These are phyloP conservation scores for Wickerhamiella lipophila DNA, from an alignment of 805 yeast genomes.

Conservation along the genomic window DNA sequence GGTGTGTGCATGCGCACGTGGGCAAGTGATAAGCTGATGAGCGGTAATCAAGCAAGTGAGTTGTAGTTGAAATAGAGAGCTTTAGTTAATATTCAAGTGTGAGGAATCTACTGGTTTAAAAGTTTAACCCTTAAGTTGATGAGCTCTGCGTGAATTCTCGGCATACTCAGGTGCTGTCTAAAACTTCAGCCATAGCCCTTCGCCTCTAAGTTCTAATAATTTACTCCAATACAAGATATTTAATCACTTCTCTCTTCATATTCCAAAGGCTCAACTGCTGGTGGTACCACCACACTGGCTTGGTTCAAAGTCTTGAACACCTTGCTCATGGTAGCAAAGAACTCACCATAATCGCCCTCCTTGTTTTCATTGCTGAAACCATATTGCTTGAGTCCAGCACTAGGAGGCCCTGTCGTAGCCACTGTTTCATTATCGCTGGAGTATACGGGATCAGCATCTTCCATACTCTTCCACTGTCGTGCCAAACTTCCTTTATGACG, in stretches of 20 bases:
- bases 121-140: too few relatives aligned
- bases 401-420: not conserved
- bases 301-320: not conserved
- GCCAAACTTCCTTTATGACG: slow-evolving; percentile 3
- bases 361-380: not conserved
- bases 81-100: not conserved
- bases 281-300: not conserved
- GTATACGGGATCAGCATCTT: slow-evolving; percentile 27
- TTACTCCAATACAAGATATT: not conserved
- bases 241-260: not conserved
- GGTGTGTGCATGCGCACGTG: slow-evolving; percentile 4
- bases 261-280: not conserved
- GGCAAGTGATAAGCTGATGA: not conserved
- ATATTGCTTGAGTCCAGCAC: not conserved
- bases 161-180: too few relatives aligned
- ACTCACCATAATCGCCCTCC: slow-evolving; percentile 10
- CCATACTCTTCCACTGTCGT: slow-evolving; percentile 24
- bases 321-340: slow-evolving; percentile 7
- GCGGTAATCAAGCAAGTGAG: too few relatives aligned
- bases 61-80: too few relatives aligned
- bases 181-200: too few relatives aligned
- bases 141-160: too few relatives aligned
- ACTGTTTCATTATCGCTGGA: slow-evolving; percentile 27
- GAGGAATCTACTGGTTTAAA: not conserved
- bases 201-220: not conserved